Evolutionary conservation across 2,329 filamentous ascomycete genomes (phyloP), one percentile per base, ranked within the genome.

Genomic region (Penicillium psychrosexuale): DNA sequence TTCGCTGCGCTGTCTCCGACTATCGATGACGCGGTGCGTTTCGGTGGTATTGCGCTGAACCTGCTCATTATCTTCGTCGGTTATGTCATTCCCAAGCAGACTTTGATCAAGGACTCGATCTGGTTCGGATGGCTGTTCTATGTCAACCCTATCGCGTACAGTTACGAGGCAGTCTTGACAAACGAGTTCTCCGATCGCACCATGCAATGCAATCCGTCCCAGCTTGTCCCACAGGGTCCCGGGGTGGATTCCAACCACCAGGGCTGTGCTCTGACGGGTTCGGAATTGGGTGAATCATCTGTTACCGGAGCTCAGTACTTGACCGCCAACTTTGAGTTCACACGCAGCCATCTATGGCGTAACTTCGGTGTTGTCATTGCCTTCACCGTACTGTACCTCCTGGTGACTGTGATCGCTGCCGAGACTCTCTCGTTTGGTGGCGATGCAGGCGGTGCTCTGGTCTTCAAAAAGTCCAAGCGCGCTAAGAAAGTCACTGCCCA

Each of bases 341-440:
- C 78, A 0, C 75, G 83, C 17, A 74, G 72, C 27, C 78, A 88
- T 63, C 70, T 87, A 0, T 88, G 85, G 78, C 84, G 89, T 3
- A 91, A 93, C 68, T 91, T 89, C 65, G 89, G 87, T 31, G 85
- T 92, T 3, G 73, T 94, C 1, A 84, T 92, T 61, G 89, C 87
- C 0, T 94, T 90, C 61, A 82, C 84, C 1, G 78, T 90, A 1
- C 80, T 91, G 5, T 95, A 93, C 66, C 82, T 95, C 12, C 61
- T 86, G 11, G 72, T 93, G 30, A 93, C 89, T 0, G 81, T 88
- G 5, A 61, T 88, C 22, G 88, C 86, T 1, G 85, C 87, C 15
- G 90, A 95, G 64, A 62, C 82, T 1, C 80, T 92, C 62, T 81
- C 80, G 15, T 89, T 90, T 65, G 77, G 80, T 19, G 74, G 77